phyloP scores from a whole-genome alignment of 2,329 filamentous ascomycete genomes.

The Magnaporthiopsis rhizophila region DNA sequence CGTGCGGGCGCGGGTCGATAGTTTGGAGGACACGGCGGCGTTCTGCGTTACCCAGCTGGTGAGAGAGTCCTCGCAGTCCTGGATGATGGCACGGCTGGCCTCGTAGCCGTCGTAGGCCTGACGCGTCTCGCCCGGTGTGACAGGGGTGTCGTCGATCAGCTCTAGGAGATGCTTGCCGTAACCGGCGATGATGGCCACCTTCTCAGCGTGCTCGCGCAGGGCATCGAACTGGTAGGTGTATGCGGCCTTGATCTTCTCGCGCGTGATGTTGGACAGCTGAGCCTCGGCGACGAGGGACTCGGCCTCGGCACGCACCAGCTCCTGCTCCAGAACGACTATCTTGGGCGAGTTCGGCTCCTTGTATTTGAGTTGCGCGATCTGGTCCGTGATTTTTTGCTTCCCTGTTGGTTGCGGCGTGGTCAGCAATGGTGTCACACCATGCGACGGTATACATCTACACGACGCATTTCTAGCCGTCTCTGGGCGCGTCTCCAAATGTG shows the following conservation, averaged over 20 bases:
- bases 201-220: conserved; percentile 94
- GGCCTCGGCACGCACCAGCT: conserved; percentile 94
- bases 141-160: conserved; percentile 90
- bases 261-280: conserved; percentile 97
- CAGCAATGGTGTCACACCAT: conserved; percentile 14
- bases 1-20: conserved; percentile 80
- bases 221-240: conserved; percentile 98
- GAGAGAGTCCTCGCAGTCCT: conserved; percentile 94
- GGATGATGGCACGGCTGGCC: conserved; percentile 96
- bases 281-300: conserved; percentile 98
- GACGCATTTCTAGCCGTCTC: no score
- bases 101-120: conserved; percentile 97
- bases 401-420: conserved; percentile 37
- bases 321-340: conserved; percentile 96
- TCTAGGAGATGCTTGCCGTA: conserved; percentile 98
- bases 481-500: no score
- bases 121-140: conserved; percentile 93
- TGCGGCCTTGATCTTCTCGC: conserved; percentile 97
- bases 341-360: conserved; percentile 98
- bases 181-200: conserved; percentile 94
- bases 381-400: conserved; percentile 98
- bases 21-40: conserved; percentile 77
- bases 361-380: conserved; percentile 98
- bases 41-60: conserved; percentile 95
- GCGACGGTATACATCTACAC: no score